Evolutionary conservation across 139 green algal genomes (phyloP), one percentile per base, ranked within the genome.

Genomic region (Chlamydomonas asymmetrica): DNA sequence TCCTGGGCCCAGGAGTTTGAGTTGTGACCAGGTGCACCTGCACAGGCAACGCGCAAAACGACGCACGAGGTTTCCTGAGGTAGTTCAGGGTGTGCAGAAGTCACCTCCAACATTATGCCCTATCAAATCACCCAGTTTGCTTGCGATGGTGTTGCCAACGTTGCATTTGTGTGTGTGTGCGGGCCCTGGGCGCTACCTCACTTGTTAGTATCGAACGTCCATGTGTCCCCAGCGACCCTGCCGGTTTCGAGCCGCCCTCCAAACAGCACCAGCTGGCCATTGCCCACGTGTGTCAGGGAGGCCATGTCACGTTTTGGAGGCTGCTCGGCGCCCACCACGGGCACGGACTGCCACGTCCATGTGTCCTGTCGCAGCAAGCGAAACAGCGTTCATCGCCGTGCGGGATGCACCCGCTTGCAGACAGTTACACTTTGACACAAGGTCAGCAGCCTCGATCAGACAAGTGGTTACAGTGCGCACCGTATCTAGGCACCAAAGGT

Each of bases 401-500:
- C n/a, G n/a, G n/a, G n/a, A n/a, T n/a, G n/a, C n/a, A n/a, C n/a
- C n/a, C n/a, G n/a, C n/a, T n/a, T n/a, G n/a, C n/a, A n/a, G n/a
- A n/a, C n/a, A n/a, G n/a, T n/a, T n/a, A n/a, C n/a, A n/a, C n/a
- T n/a, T n/a, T n/a, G n/a, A n/a, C n/a, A n/a, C n/a, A n/a, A n/a
- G n/a, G n/a, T n/a, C n/a, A n/a, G n/a, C n/a, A n/a, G n/a, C n/a
- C n/a, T n/a, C n/a, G n/a, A n/a, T n/a, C n/a, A n/a, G n/a, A n/a
- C n/a, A n/a, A n/a, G n/a, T n/a, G n/a, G n/a, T n/a, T n/a, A n/a
- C n/a, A n/a, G n/a, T 22, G 0, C 87, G 35, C 54, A 89, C 83
- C 52, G 82, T 91, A 66, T 92, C 76, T 18, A 95, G 79, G 37
- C 65, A 69, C 91, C 91, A 95, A 20, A 94, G 62, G 73, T 94